Base-by-base conservation (phyloP, 208 protist species). In the Wallacemonas collosoma region DNA sequence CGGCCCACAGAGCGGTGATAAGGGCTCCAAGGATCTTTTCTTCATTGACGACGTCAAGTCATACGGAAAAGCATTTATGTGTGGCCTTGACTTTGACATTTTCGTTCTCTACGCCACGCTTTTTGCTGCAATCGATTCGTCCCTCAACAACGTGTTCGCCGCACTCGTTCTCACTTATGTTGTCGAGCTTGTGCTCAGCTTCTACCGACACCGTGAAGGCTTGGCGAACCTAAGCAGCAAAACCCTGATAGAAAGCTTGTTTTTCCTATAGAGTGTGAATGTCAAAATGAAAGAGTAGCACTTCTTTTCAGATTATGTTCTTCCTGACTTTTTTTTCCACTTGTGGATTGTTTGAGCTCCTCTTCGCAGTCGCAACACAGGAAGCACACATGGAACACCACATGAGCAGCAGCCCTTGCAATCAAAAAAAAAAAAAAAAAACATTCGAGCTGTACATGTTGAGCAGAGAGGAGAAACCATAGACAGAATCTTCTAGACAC, bases 191-290 rank as follows among this genome's bases (percentile, higher is more conserved):
- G 54, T 90, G 1, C 39, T 93, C 7, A 57, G 51, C 3, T 87
- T 80, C 40, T 94, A 93, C 63, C 78, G 89, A 26, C 76, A 67
- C 9, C 36, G 56, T 55, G 83, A 95, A 44, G 89, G 92, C 4
- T 40, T 88, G 6, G 75, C 74, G 8, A 96, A 96, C 58, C 58
- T 96, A 11, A 87, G 89, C 57, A 67, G 69, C 14, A 96, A 96
- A 51, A 93, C 90, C 1, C 80, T 95, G 58, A 90, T 95, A 50
- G 89, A 96, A 64, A 81, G 83, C 61, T 63, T 85, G 26, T 95
- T 96, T 66, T 94, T 96, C 56, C 45, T 94, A 47, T 96, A 81
- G 68, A 74, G 39, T 47, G 17, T 6, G 58, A 15, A 44, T 6
- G 51, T 51, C 53, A 41, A 11, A 50, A 8, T 12, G 38, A 4